phyloP scores from a whole-genome alignment of 441 rosid genomes.

The Corymbia citriodora region DNA sequence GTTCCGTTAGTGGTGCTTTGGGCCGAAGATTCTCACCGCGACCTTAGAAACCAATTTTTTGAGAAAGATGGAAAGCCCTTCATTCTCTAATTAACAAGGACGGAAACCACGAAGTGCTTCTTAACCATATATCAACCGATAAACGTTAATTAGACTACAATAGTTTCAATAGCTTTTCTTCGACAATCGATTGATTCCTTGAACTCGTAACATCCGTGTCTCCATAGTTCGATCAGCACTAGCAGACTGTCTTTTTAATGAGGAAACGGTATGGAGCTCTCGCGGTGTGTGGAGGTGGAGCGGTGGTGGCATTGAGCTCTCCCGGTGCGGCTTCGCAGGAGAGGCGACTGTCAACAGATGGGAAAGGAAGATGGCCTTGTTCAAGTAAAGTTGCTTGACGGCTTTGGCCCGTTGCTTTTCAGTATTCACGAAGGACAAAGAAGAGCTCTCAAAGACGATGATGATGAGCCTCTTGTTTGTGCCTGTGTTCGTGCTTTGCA shows the following conservation, averaged over 20 bases:
- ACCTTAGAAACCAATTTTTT: not conserved
- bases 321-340: not conserved
- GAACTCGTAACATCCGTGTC: not conserved
- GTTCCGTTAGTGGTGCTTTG: not conserved
- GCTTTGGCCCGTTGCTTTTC: not conserved
- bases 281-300: not conserved
- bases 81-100: not conserved
- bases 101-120: not conserved
- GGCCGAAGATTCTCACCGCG: not conserved
- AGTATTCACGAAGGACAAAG: not conserved
- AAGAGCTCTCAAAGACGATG: not conserved
- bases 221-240: not conserved
- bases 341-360: not conserved
- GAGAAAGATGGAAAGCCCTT: not conserved
- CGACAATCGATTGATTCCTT: not conserved
- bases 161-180: not conserved
- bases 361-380: not conserved
- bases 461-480: not conserved
- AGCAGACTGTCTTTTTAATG: not conserved
- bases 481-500: not conserved
- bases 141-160: not conserved
- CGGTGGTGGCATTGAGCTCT: not conserved
- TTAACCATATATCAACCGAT: not conserved
- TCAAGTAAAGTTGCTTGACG: not conserved
- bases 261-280: too few species aligned